These are phyloP conservation scores for Globisporangium splendens DNA, from an alignment of 352 stramenopile species.

Conservation along the genomic window DNA sequence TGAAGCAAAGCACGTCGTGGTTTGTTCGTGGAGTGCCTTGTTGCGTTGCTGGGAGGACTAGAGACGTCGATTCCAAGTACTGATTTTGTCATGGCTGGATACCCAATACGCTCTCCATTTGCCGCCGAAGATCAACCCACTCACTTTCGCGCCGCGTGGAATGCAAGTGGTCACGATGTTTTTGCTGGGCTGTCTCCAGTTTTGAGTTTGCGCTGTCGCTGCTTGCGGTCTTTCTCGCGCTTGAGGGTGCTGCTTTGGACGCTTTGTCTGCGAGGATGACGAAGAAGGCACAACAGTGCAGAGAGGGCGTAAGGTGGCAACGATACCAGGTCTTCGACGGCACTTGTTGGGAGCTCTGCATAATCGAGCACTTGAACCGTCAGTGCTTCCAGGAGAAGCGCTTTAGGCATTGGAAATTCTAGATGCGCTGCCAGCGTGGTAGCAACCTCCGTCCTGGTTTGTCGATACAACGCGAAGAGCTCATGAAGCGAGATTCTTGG, in stretches of 20 bases:
- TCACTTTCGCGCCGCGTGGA: not conserved
- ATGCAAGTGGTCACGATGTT: not conserved
- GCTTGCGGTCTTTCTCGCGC: not conserved
- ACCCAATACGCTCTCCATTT: slow-evolving; percentile 13
- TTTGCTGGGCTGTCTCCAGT: not conserved
- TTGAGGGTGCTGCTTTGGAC: not conserved
- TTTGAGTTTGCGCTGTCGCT: not conserved
- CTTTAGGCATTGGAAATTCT: slow-evolving; percentile 34
- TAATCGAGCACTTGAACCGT: slow-evolving; percentile 39
- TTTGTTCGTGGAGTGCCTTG: not conserved
- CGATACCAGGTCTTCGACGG: slow-evolving; percentile 30
- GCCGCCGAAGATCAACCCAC: slow-evolving; percentile 9
- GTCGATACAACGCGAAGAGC: slow-evolving; percentile 24
- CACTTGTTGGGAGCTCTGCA: slow-evolving; percentile 10
- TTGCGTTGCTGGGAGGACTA: not conserved
- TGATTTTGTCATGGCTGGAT: slow-evolving; percentile 6
- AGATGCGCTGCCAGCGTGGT: slow-evolving; percentile 33
- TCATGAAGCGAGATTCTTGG: slow-evolving; percentile 28
- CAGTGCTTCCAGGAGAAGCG: slow-evolving; percentile 42
- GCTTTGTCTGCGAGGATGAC: slow-evolving; percentile 12
- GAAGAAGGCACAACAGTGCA: slow-evolving; percentile 30
- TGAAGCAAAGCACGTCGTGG: slow-evolving; percentile 19
- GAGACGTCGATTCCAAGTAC: no score
- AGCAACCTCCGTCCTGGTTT: slow-evolving; percentile 29
- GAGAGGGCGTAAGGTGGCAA: slow-evolving; percentile 44